A percentile compares a stretch with the other conserved stretches of the same genome.
Conservation (phyloP, 345 rosid genomes). For the Garcia nutans region DNA sequence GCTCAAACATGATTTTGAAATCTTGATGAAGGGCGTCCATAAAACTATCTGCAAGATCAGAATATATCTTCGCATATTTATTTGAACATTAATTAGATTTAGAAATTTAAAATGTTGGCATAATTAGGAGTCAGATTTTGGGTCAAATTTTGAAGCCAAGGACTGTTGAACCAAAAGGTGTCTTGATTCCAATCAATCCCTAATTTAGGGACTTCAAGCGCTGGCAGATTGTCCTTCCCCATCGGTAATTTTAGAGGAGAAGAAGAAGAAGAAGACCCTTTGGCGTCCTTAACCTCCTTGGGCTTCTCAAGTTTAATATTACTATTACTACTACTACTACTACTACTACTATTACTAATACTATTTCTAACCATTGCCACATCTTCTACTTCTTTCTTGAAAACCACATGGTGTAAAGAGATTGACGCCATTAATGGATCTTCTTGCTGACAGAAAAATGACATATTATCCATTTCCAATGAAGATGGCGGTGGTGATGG, state of each 20-base stretch:
- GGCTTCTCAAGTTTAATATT: neutral
- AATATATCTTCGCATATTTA: neutral
- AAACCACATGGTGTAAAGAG: constrained; percentile 22
- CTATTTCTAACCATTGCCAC: constrained; percentile 1
- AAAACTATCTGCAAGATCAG: constrained; percentile 1
- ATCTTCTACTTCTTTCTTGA: constrained; percentile 42
- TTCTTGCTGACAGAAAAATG: constrained; percentile 43
- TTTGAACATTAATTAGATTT: neutral
- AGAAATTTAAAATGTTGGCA: constrained; percentile 57
- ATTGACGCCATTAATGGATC: constrained; percentile 23
- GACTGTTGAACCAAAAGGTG: constrained; percentile 54
- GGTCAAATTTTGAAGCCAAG: constrained; percentile 72
- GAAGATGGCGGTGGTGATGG: constrained; percentile 45
- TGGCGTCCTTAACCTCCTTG: constrained; percentile 9
- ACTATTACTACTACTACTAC: too few species aligned
- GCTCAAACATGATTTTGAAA: neutral
- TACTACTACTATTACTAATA: neutral
- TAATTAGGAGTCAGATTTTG: constrained; percentile 50
- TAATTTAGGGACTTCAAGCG: constrained; percentile 67
- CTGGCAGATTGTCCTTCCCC: constrained; percentile 48
- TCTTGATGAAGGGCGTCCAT: neutral
- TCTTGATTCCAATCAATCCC: constrained; percentile 73
- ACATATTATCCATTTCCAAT: constrained; percentile 38
- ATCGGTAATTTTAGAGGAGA: constrained; percentile 43
- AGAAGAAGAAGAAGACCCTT: neutral